These are phyloP conservation scores for Bjerkandera adusta DNA, from an alignment of 1,284 basidiomycete species.

Conservation along the genomic window DNA sequence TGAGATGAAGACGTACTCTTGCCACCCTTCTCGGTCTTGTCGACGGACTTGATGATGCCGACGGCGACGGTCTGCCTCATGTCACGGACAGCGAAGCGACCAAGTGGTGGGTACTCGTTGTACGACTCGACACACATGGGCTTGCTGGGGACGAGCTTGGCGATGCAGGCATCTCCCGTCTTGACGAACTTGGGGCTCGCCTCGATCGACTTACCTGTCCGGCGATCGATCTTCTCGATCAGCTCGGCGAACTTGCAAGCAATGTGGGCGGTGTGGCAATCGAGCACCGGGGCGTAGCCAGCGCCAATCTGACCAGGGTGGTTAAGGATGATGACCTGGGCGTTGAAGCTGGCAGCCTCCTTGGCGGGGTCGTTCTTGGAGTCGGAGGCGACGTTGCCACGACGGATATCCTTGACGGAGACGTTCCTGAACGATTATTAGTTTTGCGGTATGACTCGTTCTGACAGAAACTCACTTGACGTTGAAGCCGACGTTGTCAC, in stretches of 20 bases:
- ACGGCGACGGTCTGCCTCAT: slow-evolving; percentile 98
- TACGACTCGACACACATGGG: slow-evolving; percentile 99
- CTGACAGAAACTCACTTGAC: slow-evolving; percentile 70
- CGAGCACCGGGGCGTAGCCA: slow-evolving; percentile 96
- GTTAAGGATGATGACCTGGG: slow-evolving; percentile 99
- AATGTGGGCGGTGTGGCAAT: slow-evolving; percentile 99
- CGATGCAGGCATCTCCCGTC: slow-evolving; percentile 94
- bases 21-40: slow-evolving; percentile 88
- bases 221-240: slow-evolving; percentile 99
- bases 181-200: slow-evolving; percentile 94
- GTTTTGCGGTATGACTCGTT: slow-evolving; percentile 4
- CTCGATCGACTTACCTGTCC: slow-evolving; percentile 93
- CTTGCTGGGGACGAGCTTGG: slow-evolving; percentile 96
- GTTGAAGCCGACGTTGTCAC: slow-evolving; percentile 99
- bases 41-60: slow-evolving; percentile 95
- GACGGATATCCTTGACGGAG: slow-evolving; percentile 99
- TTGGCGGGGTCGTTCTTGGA: slow-evolving; percentile 99
- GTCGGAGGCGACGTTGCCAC: slow-evolving; percentile 99
- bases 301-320: slow-evolving; percentile 99
- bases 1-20: slow-evolving; percentile 58
- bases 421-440: slow-evolving; percentile 77
- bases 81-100: slow-evolving; percentile 98
- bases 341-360: slow-evolving; percentile 99
- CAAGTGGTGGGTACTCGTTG: slow-evolving; percentile 98
- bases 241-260: slow-evolving; percentile 99